Conservation (phyloP, 306 rosid genomes). For the Dryas alaskensis region DNA sequence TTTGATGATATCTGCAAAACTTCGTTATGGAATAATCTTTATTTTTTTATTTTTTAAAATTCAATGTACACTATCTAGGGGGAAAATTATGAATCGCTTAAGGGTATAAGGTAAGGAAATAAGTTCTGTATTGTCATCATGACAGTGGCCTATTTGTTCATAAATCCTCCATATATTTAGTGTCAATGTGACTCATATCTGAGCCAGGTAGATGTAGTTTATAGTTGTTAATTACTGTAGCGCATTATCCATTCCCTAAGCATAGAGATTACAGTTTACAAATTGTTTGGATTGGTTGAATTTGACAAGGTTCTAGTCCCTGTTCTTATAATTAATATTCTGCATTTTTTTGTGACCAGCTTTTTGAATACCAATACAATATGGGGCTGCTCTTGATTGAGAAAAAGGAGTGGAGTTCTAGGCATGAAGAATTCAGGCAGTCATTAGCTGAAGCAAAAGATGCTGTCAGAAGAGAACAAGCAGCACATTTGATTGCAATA, state of each 20-base stretch:
- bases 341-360: slow-evolving; percentile 43
- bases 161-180: neutral
- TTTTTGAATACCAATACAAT: slow-evolving; percentile 85
- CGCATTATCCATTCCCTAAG: neutral
- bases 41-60: neutral
- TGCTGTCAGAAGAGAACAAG: slow-evolving; percentile 62
- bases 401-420: slow-evolving; percentile 86
- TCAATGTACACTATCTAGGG: neutral
- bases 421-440: slow-evolving; percentile 51
- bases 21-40: neutral
- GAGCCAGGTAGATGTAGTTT: neutral
- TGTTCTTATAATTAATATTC: neutral
- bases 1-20: neutral
- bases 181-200: neutral
- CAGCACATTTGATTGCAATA: slow-evolving; percentile 63
- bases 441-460: slow-evolving; percentile 60
- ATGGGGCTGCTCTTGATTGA: slow-evolving; percentile 98
- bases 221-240: neutral
- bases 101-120: neutral
- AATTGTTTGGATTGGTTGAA: neutral
- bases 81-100: neutral
- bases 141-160: neutral
- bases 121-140: neutral
- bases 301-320: neutral
- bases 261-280: neutral